These are phyloP conservation scores for Zasmidium cellare DNA, from an alignment of 2,329 filamentous ascomycete genomes.

Conservation along the genomic window DNA sequence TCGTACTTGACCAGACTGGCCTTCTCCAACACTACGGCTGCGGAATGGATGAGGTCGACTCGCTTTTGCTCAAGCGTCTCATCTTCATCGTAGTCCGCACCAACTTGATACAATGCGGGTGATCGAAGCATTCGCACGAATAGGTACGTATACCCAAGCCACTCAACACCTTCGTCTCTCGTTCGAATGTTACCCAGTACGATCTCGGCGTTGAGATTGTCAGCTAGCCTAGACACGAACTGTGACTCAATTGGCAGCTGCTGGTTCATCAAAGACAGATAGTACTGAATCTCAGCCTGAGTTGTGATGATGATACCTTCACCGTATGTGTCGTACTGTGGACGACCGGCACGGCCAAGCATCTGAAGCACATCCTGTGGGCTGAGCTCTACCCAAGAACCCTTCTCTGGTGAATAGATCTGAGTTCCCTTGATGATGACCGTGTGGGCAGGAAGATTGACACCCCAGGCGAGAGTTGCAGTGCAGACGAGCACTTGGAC, in stretches of 20 bases:
- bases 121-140: slow-evolving; percentile 97
- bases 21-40: slow-evolving; percentile 81
- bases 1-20: slow-evolving; percentile 93
- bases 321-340: slow-evolving; percentile 95
- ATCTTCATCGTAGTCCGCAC: slow-evolving; percentile 92
- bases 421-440: slow-evolving; percentile 99
- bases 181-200: slow-evolving; percentile 90
- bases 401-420: slow-evolving; percentile 97
- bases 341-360: slow-evolving; percentile 93
- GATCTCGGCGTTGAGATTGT: slow-evolving; percentile 95
- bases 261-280: slow-evolving; percentile 93
- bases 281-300: slow-evolving; percentile 93
- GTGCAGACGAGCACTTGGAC: slow-evolving; percentile 97
- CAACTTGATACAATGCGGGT: slow-evolving; percentile 91
- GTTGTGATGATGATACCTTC: slow-evolving; percentile 99
- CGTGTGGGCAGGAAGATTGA: slow-evolving; percentile 95
- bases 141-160: slow-evolving; percentile 96
- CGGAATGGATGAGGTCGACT: slow-evolving; percentile 95
- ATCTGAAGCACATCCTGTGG: slow-evolving; percentile 98
- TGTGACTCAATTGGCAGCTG: slow-evolving; percentile 98
- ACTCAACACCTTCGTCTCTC: slow-evolving; percentile 96
- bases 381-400: slow-evolving; percentile 96
- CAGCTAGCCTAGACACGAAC: slow-evolving; percentile 85
- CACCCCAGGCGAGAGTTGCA: slow-evolving; percentile 97
- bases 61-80: slow-evolving; percentile 90